A percentile compares a stretch with the other conserved stretches of the same genome.
phyloP scores from a whole-genome alignment of 139 green algal species.

The Auxenochlorella protothecoides region DNA sequence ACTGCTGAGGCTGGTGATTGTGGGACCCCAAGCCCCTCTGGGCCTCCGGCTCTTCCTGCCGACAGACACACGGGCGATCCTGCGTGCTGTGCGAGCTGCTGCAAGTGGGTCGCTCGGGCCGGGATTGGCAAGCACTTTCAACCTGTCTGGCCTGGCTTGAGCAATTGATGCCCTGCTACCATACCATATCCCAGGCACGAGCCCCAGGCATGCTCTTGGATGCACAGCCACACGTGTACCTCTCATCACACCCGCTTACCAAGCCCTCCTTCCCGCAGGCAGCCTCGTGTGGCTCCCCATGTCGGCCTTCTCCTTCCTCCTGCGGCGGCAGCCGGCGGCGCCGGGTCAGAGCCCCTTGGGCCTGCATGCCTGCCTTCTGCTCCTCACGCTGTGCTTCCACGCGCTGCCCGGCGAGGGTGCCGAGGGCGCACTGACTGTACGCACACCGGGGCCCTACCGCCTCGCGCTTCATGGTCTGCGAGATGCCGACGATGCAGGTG shows the following conservation, averaged over 20 bases:
- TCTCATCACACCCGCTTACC: too few species aligned
- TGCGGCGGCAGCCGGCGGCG: not conserved
- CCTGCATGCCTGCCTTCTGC: constrained; percentile 33
- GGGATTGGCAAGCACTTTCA: too few species aligned
- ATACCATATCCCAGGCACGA: too few species aligned
- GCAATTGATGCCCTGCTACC: too few species aligned
- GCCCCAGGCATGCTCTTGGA: too few species aligned
- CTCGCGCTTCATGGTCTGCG: too few species aligned
- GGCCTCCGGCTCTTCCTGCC: constrained; percentile 17
- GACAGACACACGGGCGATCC: constrained; percentile 11
- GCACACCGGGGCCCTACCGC: too few species aligned
- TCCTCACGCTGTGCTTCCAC: constrained; percentile 56
- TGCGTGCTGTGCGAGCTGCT: constrained; percentile 30
- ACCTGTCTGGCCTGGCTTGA: too few species aligned
- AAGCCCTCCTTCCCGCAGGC: constrained; percentile 24
- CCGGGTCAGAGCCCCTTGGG: constrained; percentile 35
- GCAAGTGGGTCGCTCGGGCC: constrained; percentile 13
- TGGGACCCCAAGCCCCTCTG: constrained; percentile 3
- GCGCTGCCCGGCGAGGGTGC: constrained; percentile 9
- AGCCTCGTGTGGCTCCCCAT: not conserved
- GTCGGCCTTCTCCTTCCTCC: not conserved
- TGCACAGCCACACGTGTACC: too few species aligned
- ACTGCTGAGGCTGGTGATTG: constrained; percentile 16
- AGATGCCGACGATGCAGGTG: too few species aligned
- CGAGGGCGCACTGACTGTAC: too few species aligned